Conservation (phyloP, 1,139 yeast genomes). For the Yamadazyma mexicana region DNA sequence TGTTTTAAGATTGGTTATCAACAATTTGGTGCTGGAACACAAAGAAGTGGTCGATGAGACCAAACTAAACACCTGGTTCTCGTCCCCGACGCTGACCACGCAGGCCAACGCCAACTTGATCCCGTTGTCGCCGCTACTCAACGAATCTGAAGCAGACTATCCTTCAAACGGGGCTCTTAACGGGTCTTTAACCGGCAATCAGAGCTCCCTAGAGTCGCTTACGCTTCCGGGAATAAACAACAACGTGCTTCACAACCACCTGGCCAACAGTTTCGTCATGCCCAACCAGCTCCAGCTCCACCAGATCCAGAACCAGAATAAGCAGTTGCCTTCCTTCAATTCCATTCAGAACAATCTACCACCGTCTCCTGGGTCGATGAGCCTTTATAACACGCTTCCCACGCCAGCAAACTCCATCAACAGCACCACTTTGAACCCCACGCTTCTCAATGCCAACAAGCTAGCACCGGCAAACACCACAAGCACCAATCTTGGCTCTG, state of each 20-base stretch:
- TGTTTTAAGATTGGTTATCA: conserved; percentile 9
- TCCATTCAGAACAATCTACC: conserved; percentile 30
- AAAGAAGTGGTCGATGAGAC: conserved; percentile 9
- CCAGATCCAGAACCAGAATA: conserved; percentile 31
- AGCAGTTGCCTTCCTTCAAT: conserved; percentile 40
- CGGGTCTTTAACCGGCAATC: conserved; percentile 4
- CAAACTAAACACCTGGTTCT: conserved; percentile 10
- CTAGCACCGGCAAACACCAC: conserved; percentile 1
- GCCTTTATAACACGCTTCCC: conserved; percentile 1
- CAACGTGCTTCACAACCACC: conserved; percentile 4
- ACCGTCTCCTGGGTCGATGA: conserved; percentile 6
- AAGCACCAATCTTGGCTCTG: too few relatives aligned
- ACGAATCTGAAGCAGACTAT: conserved; percentile 32
- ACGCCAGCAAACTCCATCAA: conserved; percentile 1
- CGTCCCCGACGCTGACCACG: conserved; percentile 11
- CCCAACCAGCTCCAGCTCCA: conserved; percentile 19
- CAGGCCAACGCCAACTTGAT: conserved; percentile 24
- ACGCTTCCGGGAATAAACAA: conserved; percentile 16
- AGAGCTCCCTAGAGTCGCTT: conserved; percentile 11
- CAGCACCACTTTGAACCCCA: conserved; percentile 26
- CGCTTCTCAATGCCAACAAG: conserved; percentile 19
- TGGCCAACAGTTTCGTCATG: conserved; percentile 11
- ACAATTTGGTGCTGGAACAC: conserved; percentile 12
- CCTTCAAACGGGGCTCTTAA: conserved; percentile 10
- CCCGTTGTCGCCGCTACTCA: conserved; percentile 38